Evolutionary conservation across 768 basidiomycete genomes (phyloP).

Genomic region (Hygrocybe punicea): DNA sequence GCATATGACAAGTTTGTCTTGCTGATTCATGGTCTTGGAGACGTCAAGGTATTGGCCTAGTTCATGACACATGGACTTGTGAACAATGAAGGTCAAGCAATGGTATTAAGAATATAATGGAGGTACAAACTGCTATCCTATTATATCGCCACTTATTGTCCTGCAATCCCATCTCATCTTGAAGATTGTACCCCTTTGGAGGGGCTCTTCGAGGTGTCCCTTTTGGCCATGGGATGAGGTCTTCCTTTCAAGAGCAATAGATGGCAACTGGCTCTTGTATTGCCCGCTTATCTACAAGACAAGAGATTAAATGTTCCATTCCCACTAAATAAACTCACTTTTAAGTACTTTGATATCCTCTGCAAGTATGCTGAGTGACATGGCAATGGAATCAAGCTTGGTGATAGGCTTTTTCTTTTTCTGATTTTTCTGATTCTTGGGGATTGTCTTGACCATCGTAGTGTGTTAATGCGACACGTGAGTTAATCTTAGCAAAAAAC

Average conservation of each 20-base stretch:
- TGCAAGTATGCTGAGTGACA: not conserved
- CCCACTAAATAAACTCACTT: not conserved
- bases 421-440: not conserved
- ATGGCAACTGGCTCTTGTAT: too few relatives aligned
- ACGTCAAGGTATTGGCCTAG: not conserved
- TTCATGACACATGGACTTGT: not conserved
- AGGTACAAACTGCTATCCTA: not conserved
- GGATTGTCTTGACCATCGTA: not conserved
- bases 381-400: not conserved
- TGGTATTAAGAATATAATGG: not conserved
- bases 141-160: constrained; percentile 1
- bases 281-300: too few relatives aligned
- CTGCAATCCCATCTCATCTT: not conserved
- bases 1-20: not conserved
- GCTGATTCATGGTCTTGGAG: not conserved
- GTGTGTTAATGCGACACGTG: not conserved
- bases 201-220: not conserved
- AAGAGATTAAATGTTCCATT: not conserved
- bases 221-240: not conserved
- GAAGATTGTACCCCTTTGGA: constrained; percentile 1
- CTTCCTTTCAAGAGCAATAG: not conserved
- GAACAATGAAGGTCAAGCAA: not conserved
- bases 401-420: not conserved
- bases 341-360: not conserved
- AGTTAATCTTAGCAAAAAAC: not conserved